These are phyloP conservation scores for Pholiota conissans DNA, from an alignment of 768 basidiomycete species.

Conservation along the genomic window DNA sequence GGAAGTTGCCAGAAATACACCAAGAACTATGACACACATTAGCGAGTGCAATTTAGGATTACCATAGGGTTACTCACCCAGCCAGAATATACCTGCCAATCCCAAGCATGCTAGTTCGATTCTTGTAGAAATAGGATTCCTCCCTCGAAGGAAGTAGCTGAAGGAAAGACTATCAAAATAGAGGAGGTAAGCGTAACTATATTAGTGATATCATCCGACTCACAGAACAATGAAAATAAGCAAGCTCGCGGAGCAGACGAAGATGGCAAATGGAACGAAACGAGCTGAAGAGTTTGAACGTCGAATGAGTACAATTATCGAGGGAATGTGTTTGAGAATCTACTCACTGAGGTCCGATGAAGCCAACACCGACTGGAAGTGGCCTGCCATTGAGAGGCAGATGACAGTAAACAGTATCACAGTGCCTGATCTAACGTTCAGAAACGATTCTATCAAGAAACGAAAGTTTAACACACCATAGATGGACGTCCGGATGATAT, in stretches of 20 bases:
- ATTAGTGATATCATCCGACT: conserved; percentile 28
- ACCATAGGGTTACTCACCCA: conserved; percentile 47
- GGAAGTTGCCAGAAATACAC: conserved; percentile 71
- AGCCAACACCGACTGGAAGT: conserved; percentile 70
- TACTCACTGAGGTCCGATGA: conserved; percentile 79
- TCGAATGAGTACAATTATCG: background rate
- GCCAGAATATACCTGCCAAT: conserved; percentile 75
- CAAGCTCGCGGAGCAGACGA: conserved; percentile 72
- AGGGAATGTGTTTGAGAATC: background rate
- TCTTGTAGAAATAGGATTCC: conserved; percentile 79
- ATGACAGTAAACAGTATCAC: conserved; percentile 76
- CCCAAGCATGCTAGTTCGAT: conserved; percentile 74
- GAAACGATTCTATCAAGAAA: background rate
- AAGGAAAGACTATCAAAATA: conserved; percentile 52
- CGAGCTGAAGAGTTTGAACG: conserved; percentile 52
- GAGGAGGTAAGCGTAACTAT: background rate
- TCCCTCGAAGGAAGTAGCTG: conserved; percentile 59
- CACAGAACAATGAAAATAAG: conserved; percentile 69
- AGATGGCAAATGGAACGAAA: conserved; percentile 85
- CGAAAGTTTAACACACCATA: conserved; percentile 51
- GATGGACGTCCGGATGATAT: conserved; percentile 62
- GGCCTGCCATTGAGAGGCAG: conserved; percentile 76
- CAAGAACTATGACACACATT: conserved; percentile 55
- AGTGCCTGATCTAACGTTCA: conserved; percentile 40
- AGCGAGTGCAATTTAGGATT: conserved; percentile 9